Evolutionary conservation across 768 basidiomycete genomes (phyloP).

Genomic region (Boletus rubescentipes): DNA sequence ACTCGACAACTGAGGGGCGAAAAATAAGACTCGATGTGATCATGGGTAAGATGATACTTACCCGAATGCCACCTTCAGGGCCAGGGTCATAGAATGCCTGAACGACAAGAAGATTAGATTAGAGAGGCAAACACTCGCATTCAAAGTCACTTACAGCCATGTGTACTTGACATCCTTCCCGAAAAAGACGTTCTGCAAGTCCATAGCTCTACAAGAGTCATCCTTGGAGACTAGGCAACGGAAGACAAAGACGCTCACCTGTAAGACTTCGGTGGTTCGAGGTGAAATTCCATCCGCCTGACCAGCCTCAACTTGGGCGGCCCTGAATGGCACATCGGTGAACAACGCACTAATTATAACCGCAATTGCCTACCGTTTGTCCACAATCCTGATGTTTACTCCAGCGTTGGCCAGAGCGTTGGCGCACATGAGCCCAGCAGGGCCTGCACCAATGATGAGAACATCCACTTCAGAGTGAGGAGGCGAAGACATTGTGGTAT

Average conservation of each 20-base stretch:
- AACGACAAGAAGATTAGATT: neutral
- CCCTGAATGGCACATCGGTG: constrained; percentile 8
- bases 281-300: constrained; percentile 32
- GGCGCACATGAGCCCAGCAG: constrained; percentile 44
- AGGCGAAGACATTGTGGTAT: constrained; percentile 12
- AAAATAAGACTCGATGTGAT: neutral
- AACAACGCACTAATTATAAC: neutral
- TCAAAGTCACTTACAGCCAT: constrained; percentile 49
- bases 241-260: constrained; percentile 27
- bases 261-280: constrained; percentile 43
- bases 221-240: neutral
- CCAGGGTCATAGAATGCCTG: constrained; percentile 78
- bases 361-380: constrained; percentile 34
- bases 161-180: constrained; percentile 63
- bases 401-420: constrained; percentile 38
- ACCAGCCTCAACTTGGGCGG: constrained; percentile 18
- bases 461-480: constrained; percentile 38
- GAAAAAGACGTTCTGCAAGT: constrained; percentile 57
- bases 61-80: constrained; percentile 60
- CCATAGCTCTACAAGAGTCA: constrained; percentile 62
- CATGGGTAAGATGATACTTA: constrained; percentile 15
- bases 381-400: constrained; percentile 39
- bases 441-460: constrained; percentile 43
- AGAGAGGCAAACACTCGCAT: neutral
- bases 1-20: constrained; percentile 51